Base-by-base conservation (phyloP, 2,329 filamentous ascomycete species). In the Myriosclerotinia scirpicola region DNA sequence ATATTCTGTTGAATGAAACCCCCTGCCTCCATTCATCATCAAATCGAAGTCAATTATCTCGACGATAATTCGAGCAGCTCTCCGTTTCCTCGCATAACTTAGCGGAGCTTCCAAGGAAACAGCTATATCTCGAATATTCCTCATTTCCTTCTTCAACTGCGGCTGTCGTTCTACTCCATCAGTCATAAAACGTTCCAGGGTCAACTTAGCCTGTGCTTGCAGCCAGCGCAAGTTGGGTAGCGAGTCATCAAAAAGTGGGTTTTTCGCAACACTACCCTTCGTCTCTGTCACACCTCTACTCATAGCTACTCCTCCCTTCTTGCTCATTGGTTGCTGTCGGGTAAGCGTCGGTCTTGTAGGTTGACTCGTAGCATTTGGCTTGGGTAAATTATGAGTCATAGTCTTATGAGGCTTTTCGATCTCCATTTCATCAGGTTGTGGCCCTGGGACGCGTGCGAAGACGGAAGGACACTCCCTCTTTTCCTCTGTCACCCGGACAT, bases 361-460 rank as follows among this genome's bases (percentile, higher is more conserved):
- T 2, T 6, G 2, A 8, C 8, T 1, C n/a, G 9, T 7, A 2
- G 5, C 20, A 26, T 8, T 22, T 6, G 2, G 15, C 2, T 50
- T 38, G 11, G 30, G 2, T 26, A 7, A 8, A 22, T 17, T 50
- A 34, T 4, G 15, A 14, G 2, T 14, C 14, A 5, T 8, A 26
- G 2, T 5, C 3, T 40, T 14, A 9, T 22, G 20, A 40, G 14
- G 34, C 34, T 20, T 12, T 30, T 52, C 48, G 6, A 52, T 30
- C 12, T 52, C 48, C 48, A 52, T 30, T 26, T 52, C 12, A 52
- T 52, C 48, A 52, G 48, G 15, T 22, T 15, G 7, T 52, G 5
- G 5, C 30, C 30, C 30, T 34, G 30, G 30, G 4, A 34, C 30
- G 30, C 30, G 30, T 34, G 6, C 30, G 30, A 4, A 34, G 30